Base-by-base conservation (phyloP, 306 rosid genomes). In the barrel medic (Medicago truncatula) region DNA sequence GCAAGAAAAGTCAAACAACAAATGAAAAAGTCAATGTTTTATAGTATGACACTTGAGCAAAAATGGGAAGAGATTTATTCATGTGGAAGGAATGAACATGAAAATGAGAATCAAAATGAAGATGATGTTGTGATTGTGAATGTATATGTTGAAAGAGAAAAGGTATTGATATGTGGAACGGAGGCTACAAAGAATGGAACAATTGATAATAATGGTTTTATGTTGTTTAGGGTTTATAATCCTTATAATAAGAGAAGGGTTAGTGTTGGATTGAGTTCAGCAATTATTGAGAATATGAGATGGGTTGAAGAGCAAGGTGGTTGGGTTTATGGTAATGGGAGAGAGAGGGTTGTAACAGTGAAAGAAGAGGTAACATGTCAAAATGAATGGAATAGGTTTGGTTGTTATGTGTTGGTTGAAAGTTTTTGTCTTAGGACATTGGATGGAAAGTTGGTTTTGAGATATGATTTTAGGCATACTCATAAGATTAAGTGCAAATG, bases 11-110 rank as follows among this genome's bases (percentile, higher is more conserved):
- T 78, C 4, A 86, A 64, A 11, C 75, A 57, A 10, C 97, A 91
- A 82, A 91, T 93, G 98, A 87, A 75, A 87, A 89, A 70, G 67
- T 74, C 87, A 0, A 77, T 83, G 79, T 83, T 81, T 41, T 93
- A 93, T 57, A 69, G 84, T n/a, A 71, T 89, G 78, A 89, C 90
- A 54, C 85, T 91, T 1, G 90, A 91, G 84, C 97, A 93, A 69
- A 85, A 83, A 43, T 93, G 97, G 98, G 96, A 89, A 64, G 94
- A 93, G 81, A 87, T 93, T 2, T 83, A 78, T 85, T 62, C 94
- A 2, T 81, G 92, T 58, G 87, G 75, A 16, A 89, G 83, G 3
- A 67, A 46, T 68, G 56, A 64, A 38, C 18, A 58, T 4, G 80
- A 76, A 23, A 16, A 44, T 44, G 72, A n/a, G 14, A 44, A 40